A percentile compares a stretch with the other conserved stretches of the same genome.
Evolutionary conservation across 208 protist genomes (phyloP).

Genomic region (Trypanosoma theileri): DNA sequence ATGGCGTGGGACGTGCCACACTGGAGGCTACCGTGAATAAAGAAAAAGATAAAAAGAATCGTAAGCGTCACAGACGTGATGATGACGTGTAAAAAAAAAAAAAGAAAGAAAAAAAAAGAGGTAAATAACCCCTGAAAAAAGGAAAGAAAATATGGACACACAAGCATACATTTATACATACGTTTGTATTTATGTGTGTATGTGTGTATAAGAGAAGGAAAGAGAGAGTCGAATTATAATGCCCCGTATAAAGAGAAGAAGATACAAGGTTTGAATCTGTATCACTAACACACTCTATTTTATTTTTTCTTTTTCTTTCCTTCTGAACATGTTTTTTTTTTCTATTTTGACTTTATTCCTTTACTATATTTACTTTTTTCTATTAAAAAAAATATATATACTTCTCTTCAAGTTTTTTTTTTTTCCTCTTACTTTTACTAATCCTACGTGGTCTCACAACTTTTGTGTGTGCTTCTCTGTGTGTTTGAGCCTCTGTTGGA

Average conservation of each 20-base stretch:
- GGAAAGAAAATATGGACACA: conserved; percentile 2
- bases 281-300: not conserved
- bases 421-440: not conserved
- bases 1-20: conserved; percentile 66
- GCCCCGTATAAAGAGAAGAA: conserved; percentile 1
- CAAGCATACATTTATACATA: not conserved
- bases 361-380: not conserved
- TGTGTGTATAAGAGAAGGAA: not conserved
- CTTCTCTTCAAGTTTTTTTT: not conserved
- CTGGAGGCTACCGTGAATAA: conserved; percentile 60
- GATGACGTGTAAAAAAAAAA: conserved; percentile 3
- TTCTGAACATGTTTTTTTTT: not conserved
- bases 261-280: not conserved
- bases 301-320: not conserved
- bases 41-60: conserved; percentile 31
- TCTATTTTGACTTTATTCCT: not conserved
- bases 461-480: not conserved
- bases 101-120: conserved; percentile 1
- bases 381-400: not conserved
- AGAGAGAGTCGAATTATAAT: conserved; percentile 1
- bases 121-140: not conserved
- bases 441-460: no score
- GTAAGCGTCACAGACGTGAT: conserved; percentile 34
- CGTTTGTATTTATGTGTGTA: not conserved
- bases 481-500: not conserved